Conservation (phyloP, 164 flowering plant species). For the Brasenia schreberi region DNA sequence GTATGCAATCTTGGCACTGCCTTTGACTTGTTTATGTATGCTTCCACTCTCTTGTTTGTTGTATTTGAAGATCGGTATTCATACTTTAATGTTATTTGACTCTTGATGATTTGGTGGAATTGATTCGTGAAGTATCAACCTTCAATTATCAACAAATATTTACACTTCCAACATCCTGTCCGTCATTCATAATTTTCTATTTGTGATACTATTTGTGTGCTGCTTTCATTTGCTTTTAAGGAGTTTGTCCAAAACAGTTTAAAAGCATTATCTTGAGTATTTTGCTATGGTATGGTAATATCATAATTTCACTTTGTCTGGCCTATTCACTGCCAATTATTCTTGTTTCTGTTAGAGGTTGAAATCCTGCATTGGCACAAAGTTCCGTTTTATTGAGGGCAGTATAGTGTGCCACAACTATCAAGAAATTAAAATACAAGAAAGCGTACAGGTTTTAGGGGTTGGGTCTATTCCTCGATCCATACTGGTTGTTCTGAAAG, state of each 20-base stretch:
- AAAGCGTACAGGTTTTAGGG: slow-evolving; percentile 75
- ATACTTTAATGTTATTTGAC: no score
- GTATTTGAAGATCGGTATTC: no score
- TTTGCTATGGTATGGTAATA: no score
- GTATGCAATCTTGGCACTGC: no score
- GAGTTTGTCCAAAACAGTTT: not conserved
- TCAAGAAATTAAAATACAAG: slow-evolving; percentile 98
- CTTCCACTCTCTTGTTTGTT: no score
- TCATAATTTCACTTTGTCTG: no score
- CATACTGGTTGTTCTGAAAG: slow-evolving; percentile 62
- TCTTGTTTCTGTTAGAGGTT: slow-evolving; percentile 26
- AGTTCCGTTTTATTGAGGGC: slow-evolving; percentile 48
- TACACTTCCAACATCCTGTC: slow-evolving; percentile 45
- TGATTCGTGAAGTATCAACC: no score
- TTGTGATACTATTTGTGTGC: no score
- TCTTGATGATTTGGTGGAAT: no score
- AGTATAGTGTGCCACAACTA: slow-evolving; percentile 72
- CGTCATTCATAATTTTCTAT: slow-evolving; percentile 24
- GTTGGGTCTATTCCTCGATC: slow-evolving; percentile 99
- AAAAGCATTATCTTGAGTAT: not conserved
- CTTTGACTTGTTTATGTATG: no score
- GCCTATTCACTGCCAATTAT: not conserved
- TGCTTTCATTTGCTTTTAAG: not conserved
- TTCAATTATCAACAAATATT: no score
- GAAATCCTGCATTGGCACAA: slow-evolving; percentile 55